Base-by-base conservation (phyloP, 495 filamentous ascomycete genomes). In the Poronia punctata region DNA sequence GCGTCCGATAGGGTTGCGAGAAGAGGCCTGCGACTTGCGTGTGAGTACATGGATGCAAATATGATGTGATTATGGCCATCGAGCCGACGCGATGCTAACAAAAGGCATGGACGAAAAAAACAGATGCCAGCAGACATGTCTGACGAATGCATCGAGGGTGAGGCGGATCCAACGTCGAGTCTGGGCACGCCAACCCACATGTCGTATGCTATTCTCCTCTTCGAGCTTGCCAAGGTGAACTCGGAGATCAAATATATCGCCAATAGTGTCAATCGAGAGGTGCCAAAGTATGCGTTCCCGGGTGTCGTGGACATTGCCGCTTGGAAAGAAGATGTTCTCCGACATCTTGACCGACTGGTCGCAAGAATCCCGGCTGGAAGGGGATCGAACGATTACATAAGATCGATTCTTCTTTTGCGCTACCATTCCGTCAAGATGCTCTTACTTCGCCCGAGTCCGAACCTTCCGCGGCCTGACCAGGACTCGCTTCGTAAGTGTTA, bases 221-320 rank as follows among this genome's bases (percentile, higher is more conserved):
- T 70, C 49, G 62, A 55, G 33, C 44, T 70, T 1, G 59, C 68
- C 3, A 50, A 54, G 10, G 38, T 70, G 12, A 70, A 70, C 35
- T 72, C 67, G 1, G 67, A 70, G 37, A 72, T 71, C 23, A 72
- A 72, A 52, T 72, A 70, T 37, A 49, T 70, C 29, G 64, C 66
- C 55, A 63, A 70, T 31, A 67, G 65, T 37, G 56, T 70, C 32
- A 59, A 53, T 41, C 56, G 62, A 25, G 57, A 61, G 9, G 42
- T 52, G 5, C 66, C 66, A 3, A 52, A 43, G 9, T 68, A 70
- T 31, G 62, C 66, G 3, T 64, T 60, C 24, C 67, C 67, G 3
- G 56, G 58, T 1, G 37, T 67, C 2, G 48, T 47, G 6, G 64
- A 71, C 25, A 64, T 70, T 10, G 35, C 54, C 15, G 23, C 46